These are phyloP conservation scores for Pseudocercospora eumusae DNA, from an alignment of 2,329 filamentous ascomycete species.

Conservation along the genomic window DNA sequence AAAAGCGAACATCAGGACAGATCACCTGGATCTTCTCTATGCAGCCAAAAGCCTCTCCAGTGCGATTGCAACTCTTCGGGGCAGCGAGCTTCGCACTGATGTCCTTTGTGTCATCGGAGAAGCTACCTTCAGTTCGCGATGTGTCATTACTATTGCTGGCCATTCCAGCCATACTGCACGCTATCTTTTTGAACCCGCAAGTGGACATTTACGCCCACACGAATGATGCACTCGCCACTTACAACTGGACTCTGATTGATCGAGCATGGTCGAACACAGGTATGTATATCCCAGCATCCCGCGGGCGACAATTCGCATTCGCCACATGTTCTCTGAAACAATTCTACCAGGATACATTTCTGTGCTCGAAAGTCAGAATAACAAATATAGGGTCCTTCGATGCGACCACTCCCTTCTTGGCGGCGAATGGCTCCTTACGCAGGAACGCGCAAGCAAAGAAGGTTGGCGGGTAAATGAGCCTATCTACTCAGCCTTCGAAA, in stretches of 20 bases:
- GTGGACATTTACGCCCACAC: slow-evolving; percentile 52
- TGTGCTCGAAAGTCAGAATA: slow-evolving; percentile 72
- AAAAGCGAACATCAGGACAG: background rate
- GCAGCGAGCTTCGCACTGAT: slow-evolving; percentile 58
- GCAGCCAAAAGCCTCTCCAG: slow-evolving; percentile 43
- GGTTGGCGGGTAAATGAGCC: slow-evolving; percentile 69
- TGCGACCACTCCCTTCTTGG: slow-evolving; percentile 82
- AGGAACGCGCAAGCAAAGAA: slow-evolving; percentile 38
- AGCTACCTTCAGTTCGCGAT: slow-evolving; percentile 42
- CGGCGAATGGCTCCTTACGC: slow-evolving; percentile 77
- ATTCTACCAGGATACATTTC: slow-evolving; percentile 73
- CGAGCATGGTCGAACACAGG: slow-evolving; percentile 77
- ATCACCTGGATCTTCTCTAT: slow-evolving; percentile 3
- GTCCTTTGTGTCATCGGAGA: slow-evolving; percentile 13
- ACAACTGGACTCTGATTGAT: slow-evolving; percentile 75
- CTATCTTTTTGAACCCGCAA: slow-evolving; percentile 66
- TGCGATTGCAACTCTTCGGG: slow-evolving; percentile 70
- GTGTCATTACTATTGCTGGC: slow-evolving; percentile 59
- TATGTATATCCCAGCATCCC: slow-evolving; percentile 2
- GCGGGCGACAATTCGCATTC: background rate
- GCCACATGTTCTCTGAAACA: background rate
- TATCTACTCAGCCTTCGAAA: slow-evolving; percentile 93
- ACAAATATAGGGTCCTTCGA: slow-evolving; percentile 77
- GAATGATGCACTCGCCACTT: slow-evolving; percentile 63
- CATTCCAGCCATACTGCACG: slow-evolving; percentile 72